Percentiles rank a stretch among this genome's conserved stretches.
These are phyloP conservation scores for Cladosporium sp. DNA, from an alignment of 2,329 filamentous ascomycete genomes.

Conservation along the genomic window DNA sequence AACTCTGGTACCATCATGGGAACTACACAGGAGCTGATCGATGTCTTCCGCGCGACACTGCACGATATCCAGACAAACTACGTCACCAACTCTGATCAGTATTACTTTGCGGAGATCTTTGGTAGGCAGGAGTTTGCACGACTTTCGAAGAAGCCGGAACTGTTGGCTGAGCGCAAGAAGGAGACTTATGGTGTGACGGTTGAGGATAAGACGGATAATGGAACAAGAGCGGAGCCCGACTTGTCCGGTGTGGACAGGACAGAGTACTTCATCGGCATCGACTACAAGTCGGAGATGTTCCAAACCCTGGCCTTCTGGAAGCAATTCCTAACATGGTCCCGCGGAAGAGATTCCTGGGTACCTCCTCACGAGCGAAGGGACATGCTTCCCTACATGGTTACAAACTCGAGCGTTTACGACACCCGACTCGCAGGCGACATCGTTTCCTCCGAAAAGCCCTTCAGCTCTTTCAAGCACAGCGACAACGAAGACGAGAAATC, in stretches of 20 bases:
- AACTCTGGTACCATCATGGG: conserved; percentile 47
- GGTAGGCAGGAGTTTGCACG: conserved; percentile 51
- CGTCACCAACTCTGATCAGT: conserved; percentile 36
- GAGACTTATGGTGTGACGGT: conserved; percentile 32
- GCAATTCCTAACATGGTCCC: conserved; percentile 31
- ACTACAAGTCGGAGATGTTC: conserved; percentile 45
- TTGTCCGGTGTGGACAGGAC: conserved; percentile 37
- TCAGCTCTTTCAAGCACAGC: conserved; percentile 17
- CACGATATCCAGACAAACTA: conserved; percentile 33
- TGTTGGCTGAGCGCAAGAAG: conserved; percentile 25
- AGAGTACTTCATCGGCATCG: conserved; percentile 46
- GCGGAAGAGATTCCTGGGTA: conserved; percentile 30
- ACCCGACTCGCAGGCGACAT: conserved; percentile 23
- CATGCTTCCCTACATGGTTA: conserved; percentile 7
- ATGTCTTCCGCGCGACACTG: conserved; percentile 42
- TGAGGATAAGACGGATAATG: conserved; percentile 34
- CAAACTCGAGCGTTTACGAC: conserved; percentile 16
- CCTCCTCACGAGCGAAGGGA: conserved; percentile 8
- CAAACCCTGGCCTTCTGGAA: conserved; percentile 35
- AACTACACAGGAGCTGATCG: conserved; percentile 19
- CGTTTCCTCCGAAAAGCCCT: conserved; percentile 22
- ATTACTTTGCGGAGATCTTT: conserved; percentile 50
- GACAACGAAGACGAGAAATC: conserved; percentile 11
- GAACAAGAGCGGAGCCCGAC: conserved; percentile 20
- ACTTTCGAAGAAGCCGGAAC: conserved; percentile 35